Base-by-base conservation (phyloP, 441 rosid species). In the Gossypium lobatum region DNA sequence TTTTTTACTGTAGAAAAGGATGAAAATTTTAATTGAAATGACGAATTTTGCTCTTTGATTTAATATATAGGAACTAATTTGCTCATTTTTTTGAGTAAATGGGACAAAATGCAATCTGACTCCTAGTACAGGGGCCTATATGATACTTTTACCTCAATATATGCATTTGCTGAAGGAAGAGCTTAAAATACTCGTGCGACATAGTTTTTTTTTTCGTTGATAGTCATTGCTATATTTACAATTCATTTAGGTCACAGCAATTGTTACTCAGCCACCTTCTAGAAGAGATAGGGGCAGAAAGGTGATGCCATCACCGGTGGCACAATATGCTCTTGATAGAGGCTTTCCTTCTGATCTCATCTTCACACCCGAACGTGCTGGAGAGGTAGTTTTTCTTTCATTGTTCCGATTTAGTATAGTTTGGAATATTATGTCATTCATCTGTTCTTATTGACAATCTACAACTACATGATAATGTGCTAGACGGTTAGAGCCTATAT, bases 221-320 rank as follows among this genome's bases (percentile, higher is more conserved):
- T 48, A 7, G 3, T 7, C 26, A 16, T 75, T 5, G 34, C 74
- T 76, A 45, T 77, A 64, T 59, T 39, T 9, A 26, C 6, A 53
- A 21, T 58, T 55, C 21, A 54, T 80, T 75, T 77, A 95, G 98
- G 90, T 93, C 79, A 95, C 95, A 69, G 98, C 97, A 54, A 85
- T 95, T 71, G 95, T 95, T 48, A 95, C 97, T 31, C 99, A 93
- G 73, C 97, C 97, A 11, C 95, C 99, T 2, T 60, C 97, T 26
- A 85, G 90, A 72, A 88, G 93, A 79, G 96, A 84, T 57, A 84
- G 98, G 45, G 93, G 98, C n/a, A 91, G 80, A 82, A 92, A 83
- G 82, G 78, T 89, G 55, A 75, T 86, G 88, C 97, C 95, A 64
- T 93, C 95, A 3, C 95, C 88, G 0, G 93, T 93, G 73, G 97